Percentiles rank a stretch among this genome's conserved stretches.
Conservation (phyloP, 1,139 yeast species). For the Sugiyamaella pinicola region DNA sequence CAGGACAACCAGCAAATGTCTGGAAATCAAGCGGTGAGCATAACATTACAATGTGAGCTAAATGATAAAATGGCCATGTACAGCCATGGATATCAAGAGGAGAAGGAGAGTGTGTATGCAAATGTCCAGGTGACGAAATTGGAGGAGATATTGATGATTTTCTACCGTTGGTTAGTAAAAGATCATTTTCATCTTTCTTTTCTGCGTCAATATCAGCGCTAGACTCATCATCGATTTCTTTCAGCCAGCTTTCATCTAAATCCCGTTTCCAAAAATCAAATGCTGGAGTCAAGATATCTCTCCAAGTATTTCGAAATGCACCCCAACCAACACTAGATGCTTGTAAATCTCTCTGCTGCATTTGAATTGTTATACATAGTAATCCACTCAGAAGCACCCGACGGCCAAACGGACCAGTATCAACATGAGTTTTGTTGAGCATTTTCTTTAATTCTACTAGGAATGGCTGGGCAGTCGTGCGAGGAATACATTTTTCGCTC, state of each 20-base stretch:
- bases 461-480: constrained; percentile 45
- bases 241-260: constrained; percentile 22
- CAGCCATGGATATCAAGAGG: constrained; percentile 44
- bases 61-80: constrained; percentile 38
- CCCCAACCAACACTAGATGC: constrained; percentile 51
- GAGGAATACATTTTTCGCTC: constrained; percentile 35
- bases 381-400: constrained; percentile 71
- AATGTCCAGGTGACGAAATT: constrained; percentile 47
- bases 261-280: constrained; percentile 57
- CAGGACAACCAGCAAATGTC: constrained; percentile 79
- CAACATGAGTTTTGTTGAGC: constrained; percentile 55
- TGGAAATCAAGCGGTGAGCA: constrained; percentile 77
- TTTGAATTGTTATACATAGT: constrained; percentile 66
- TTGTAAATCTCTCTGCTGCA: constrained; percentile 73
- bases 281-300: constrained; percentile 62
- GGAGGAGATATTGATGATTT: constrained; percentile 20
- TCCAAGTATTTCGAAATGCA: constrained; percentile 54
- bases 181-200: constrained; percentile 10
- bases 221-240: constrained; percentile 12
- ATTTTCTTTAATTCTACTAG: constrained; percentile 58
- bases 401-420: constrained; percentile 59
- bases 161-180: background rate
- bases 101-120: constrained; percentile 36
- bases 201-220: constrained; percentile 4
- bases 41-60: constrained; percentile 71